phyloP scores from a whole-genome alignment of 768 basidiomycete genomes.

The Suillus clintonianus region DNA sequence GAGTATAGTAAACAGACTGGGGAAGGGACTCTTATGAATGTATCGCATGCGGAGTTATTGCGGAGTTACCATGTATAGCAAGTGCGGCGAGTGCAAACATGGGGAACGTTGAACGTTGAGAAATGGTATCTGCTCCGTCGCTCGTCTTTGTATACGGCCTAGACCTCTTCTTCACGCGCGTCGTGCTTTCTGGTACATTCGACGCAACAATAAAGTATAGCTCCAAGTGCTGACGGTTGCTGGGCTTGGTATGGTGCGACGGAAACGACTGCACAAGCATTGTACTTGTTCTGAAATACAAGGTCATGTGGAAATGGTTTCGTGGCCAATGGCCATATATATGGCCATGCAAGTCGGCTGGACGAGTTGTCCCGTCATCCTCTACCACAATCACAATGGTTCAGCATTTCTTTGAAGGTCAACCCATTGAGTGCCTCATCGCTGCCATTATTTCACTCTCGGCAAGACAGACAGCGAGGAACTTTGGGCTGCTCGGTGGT shows the following conservation, averaged over 20 bases:
- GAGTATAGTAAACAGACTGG: too few relatives aligned
- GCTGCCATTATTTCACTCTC: constrained; percentile 73
- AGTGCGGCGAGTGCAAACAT: too few relatives aligned
- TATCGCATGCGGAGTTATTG: too few relatives aligned
- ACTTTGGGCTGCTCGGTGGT: constrained; percentile 73
- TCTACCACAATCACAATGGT: too few relatives aligned
- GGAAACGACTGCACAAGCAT: constrained; percentile 47
- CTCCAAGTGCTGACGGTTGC: constrained; percentile 81
- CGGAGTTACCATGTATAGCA: too few relatives aligned
- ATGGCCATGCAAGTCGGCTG: too few relatives aligned
- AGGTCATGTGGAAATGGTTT: neutral
- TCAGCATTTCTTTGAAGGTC: too few relatives aligned
- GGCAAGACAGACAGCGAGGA: constrained; percentile 78
- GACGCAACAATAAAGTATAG: constrained; percentile 93
- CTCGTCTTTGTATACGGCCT: constrained; percentile 84
- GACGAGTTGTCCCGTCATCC: too few relatives aligned
- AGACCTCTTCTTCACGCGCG: constrained; percentile 86
- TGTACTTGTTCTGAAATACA: neutral
- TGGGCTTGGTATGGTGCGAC: constrained; percentile 71
- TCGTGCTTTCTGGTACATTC: constrained; percentile 87
- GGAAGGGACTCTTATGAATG: too few relatives aligned
- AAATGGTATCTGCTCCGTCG: too few relatives aligned
- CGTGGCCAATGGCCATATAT: too few relatives aligned
- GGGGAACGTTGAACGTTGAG: too few relatives aligned
- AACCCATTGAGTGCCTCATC: constrained; percentile 76